Conservation (phyloP, 192 early-diverging fungal species). For the Dissophora ornata region DNA sequence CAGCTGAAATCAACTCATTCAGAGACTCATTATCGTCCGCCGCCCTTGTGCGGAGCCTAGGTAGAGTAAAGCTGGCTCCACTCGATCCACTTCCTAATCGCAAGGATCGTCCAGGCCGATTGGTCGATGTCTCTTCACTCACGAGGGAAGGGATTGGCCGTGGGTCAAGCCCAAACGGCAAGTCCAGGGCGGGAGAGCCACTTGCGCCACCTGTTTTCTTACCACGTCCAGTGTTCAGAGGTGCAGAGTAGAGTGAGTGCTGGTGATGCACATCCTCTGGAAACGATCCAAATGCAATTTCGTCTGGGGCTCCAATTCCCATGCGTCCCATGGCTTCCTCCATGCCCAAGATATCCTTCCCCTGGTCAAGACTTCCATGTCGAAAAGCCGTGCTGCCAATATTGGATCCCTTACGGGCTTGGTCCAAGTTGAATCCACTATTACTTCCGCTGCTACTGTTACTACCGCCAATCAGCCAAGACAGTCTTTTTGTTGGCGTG, state of each 20-base stretch:
- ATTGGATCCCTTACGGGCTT: conserved; percentile 9
- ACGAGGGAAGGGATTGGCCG: conserved; percentile 25
- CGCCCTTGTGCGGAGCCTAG: conserved; percentile 28
- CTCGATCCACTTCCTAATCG: conserved; percentile 36
- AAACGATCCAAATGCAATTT: conserved; percentile 42
- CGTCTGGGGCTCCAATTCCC: conserved; percentile 10
- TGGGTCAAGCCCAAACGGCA: conserved; percentile 20
- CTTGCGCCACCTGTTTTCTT: background rate
- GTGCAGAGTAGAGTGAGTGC: conserved; percentile 47
- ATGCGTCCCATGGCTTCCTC: conserved; percentile 40
- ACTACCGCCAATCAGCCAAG: conserved; percentile 22
- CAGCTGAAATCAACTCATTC: conserved; percentile 27
- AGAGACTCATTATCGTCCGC: conserved; percentile 43
- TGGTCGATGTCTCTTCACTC: conserved; percentile 6
- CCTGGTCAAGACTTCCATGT: conserved; percentile 51
- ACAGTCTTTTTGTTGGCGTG: conserved; percentile 11
- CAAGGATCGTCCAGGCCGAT: conserved; percentile 16
- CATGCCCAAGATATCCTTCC: conserved; percentile 44
- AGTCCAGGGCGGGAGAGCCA: background rate
- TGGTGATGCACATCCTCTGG: conserved; percentile 52
- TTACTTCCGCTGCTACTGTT: conserved; percentile 5
- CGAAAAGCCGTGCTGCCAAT: conserved; percentile 40
- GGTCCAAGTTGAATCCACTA: conserved; percentile 3
- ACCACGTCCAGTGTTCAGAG: conserved; percentile 22
- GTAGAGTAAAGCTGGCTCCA: conserved; percentile 28